Base-by-base conservation (phyloP, 208 protist genomes). In the Jaenimonas drosophilae region DNA sequence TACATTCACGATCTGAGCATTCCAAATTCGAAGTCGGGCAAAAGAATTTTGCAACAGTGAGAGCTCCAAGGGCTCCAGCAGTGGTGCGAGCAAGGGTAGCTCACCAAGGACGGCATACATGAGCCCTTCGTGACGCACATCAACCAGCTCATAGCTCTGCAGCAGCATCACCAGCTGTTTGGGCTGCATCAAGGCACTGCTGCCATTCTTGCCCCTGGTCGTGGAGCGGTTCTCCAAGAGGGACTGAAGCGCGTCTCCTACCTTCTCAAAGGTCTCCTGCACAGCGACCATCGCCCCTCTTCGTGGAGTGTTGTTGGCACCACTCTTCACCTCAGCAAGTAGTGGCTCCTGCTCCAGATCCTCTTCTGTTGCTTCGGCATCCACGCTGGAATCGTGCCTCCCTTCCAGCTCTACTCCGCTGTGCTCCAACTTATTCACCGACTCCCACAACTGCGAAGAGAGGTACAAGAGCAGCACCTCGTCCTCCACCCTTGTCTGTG, bases 91-190 rank as follows among this genome's bases (percentile, higher is more conserved):
- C 32, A 62, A 50, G 12, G 62, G 60, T 14, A 84, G 54, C 12
- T 73, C 45, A 0, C 67, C 72, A 27, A 91, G 45, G 21, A 88
- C 12, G 50, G 71, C 65, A 50, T 82, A 80, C 21, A 88, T 54
- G 37, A 91, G 38, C 30, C 30, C 52, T 27, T 48, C 63, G 63
- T 47, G 63, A 23, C 49, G 40, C 37, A 55, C 53, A 27, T 48
- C 54, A 4, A 68, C 64, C 14, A 48, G 55, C 38, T 85, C 83
- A 51, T 81, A 88, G 26, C 61, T 66, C 54, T 81, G 83, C 2
- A 91, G 47, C n/a, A 91, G 68, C 63, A 91, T 85, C n/a, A 91
- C 54, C 20, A 85, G 42, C 16, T 80, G 43, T 42, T 88, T 76
- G 0, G 79, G 73, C 21, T 58, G 45, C 52, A 79, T 47, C 21